Evolutionary conservation across 163 green algal genomes (phyloP).

Genomic region (Chlorella variabilis): DNA sequence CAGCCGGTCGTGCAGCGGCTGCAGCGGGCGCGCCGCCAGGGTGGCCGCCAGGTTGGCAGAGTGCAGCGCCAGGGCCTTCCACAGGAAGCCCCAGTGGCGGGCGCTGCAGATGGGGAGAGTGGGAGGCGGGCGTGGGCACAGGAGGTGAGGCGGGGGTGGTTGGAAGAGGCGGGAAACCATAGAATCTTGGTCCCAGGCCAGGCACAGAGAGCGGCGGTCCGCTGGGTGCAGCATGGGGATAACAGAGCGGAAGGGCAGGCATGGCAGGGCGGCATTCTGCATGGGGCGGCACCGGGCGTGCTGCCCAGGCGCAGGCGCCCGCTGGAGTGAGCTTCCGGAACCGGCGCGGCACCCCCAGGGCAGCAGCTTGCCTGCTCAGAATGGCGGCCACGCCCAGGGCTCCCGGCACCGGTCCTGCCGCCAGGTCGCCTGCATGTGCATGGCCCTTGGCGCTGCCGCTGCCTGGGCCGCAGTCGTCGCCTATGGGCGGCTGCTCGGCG

Average conservation of each 20-base stretch:
- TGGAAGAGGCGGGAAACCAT: too few relatives aligned
- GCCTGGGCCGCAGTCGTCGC: background rate
- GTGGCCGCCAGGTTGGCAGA: slow-evolving; percentile 19
- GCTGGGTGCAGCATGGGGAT: too few relatives aligned
- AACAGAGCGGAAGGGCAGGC: too few relatives aligned
- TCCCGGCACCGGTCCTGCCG: background rate
- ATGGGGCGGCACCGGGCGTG: too few relatives aligned
- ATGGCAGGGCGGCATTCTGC: too few relatives aligned
- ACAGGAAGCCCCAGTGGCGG: slow-evolving; percentile 33
- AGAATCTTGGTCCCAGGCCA: background rate
- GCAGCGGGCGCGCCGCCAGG: background rate
- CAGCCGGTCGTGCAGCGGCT: slow-evolving; percentile 31
- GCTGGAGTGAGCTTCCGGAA: background rate
- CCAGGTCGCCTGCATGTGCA: too few relatives aligned
- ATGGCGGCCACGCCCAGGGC: slow-evolving; percentile 16
- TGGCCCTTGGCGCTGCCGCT: background rate
- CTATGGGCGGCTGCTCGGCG: background rate
- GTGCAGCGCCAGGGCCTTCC: slow-evolving; percentile 6
- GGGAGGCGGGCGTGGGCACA: background rate
- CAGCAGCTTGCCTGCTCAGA: background rate
- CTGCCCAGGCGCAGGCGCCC: too few relatives aligned
- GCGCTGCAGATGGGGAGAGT: background rate
- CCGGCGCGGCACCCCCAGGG: background rate
- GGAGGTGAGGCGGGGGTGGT: too few relatives aligned
- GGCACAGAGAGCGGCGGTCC: too few relatives aligned